Base-by-base conservation (phyloP, 768 basidiomycete species). In the Agrocybe pediades region DNA sequence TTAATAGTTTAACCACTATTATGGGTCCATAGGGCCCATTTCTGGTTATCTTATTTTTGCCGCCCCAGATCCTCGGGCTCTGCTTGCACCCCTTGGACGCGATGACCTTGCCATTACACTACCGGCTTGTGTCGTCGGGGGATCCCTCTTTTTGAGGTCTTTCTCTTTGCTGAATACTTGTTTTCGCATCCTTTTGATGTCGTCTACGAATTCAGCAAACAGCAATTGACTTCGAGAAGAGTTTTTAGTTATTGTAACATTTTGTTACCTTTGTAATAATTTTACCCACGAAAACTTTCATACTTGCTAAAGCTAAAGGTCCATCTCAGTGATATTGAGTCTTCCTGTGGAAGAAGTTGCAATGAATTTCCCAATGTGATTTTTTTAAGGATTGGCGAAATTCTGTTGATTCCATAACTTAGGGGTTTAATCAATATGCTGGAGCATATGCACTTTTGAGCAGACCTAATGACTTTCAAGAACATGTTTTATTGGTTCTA, bases 1-100 rank as follows among this genome's bases (percentile, higher is more conserved):
- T 90, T 88, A 85, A 85, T 83, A 84, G 83, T 84, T 84, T 84
- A 84, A 85, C 77, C 77, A 77, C 78, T 79, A 79, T 79, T 79
- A 78, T 78, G 75, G 72, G 68, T 75, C 74, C 78, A 79, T 74
- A 68, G 77, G 74, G 74, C 70, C 71, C 72, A 78, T 77, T 77
- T 17, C 9, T 75, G 77, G 77, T 78, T 78, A 77, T 77, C 72
- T 78, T 69, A 78, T 78, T 78, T 78, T 77, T 78, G 77, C 70
- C 70, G 72, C 76, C 76, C 76, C 74, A 73, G 78, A 59, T 65
- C 65, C 57, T 70, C 65, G 72, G 71, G 80, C 80, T 81, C 81
- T 82, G 79, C 79, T 82, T 80, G 79, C 79, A 82, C 74, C 80
- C 70, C 62, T 68, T 65, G 66, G 72, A 65, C 72, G 64, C 54